Conservation (phyloP, 768 basidiomycete genomes). For the Pholiota conissans region DNA sequence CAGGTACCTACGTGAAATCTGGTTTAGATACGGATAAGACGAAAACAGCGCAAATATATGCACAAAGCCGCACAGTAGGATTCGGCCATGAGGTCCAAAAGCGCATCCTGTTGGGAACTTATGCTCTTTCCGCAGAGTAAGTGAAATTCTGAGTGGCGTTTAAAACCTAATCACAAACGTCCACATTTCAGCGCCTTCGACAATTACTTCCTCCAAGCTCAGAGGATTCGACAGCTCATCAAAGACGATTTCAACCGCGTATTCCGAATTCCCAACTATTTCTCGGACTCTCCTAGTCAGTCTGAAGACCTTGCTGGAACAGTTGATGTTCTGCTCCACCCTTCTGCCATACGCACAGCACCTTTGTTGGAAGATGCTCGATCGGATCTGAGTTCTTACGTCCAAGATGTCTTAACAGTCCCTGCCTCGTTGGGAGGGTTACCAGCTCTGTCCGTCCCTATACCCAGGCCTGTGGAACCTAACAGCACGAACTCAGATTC, state of each 20-base stretch:
- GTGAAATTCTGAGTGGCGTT: constrained; percentile 23
- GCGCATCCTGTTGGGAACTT: constrained; percentile 86
- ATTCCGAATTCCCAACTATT: constrained; percentile 60
- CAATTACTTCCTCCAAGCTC: constrained; percentile 95
- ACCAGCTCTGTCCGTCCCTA: constrained; percentile 78
- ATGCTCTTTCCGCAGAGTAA: constrained; percentile 90
- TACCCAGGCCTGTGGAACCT: background rate
- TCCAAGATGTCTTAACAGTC: constrained; percentile 90
- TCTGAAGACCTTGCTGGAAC: constrained; percentile 20
- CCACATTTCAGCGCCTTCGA: constrained; percentile 76
- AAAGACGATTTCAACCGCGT: constrained; percentile 71
- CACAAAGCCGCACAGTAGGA: constrained; percentile 61
- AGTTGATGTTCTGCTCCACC: constrained; percentile 85
- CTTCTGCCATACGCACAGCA: constrained; percentile 85
- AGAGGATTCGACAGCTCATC: constrained; percentile 72
- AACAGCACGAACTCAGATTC: constrained; percentile 23
- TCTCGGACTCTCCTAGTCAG: constrained; percentile 24
- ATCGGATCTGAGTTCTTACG: constrained; percentile 56
- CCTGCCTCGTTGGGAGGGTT: constrained; percentile 90
- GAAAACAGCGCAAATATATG: constrained; percentile 59
- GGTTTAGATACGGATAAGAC: constrained; percentile 40
- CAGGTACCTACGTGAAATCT: constrained; percentile 54
- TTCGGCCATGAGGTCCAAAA: constrained; percentile 87
- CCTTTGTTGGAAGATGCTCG: constrained; percentile 46
- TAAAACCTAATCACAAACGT: background rate